Evolutionary conservation across 768 basidiomycete species (phyloP).

Genomic region (Fomitopsis pulvina): DNA sequence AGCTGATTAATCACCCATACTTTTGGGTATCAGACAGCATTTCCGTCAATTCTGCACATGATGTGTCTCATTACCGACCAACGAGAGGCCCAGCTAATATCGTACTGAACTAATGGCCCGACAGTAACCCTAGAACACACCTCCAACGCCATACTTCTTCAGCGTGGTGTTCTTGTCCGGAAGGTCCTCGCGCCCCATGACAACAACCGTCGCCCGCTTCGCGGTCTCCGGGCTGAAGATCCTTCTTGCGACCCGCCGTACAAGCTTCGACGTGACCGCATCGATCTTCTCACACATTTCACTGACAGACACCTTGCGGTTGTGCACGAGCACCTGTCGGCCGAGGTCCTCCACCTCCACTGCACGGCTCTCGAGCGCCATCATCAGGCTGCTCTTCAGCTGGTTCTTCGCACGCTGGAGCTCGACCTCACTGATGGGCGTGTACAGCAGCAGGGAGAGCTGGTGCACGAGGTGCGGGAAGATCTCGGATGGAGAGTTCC

Average conservation of each 20-base stretch:
- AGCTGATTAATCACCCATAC: too few relatives aligned
- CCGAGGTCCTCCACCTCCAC: conserved; percentile 88
- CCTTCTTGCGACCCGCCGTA: conserved; percentile 70
- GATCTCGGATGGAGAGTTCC: conserved; percentile 64
- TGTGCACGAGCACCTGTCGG: conserved; percentile 86
- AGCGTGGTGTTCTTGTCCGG: conserved; percentile 59
- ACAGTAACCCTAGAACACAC: conserved; percentile 2
- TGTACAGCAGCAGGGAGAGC: conserved; percentile 73
- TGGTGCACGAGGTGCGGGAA: conserved; percentile 85
- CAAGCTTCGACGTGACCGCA: conserved; percentile 57
- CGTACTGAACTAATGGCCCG: not conserved
- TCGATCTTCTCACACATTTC: conserved; percentile 92
- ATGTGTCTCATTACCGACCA: not conserved
- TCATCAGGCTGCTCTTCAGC: conserved; percentile 86
- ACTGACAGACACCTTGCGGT: conserved; percentile 75
- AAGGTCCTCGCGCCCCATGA: conserved; percentile 77
- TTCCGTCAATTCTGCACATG: not conserved
- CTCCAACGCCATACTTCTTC: conserved; percentile 60
- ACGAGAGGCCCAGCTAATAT: too few relatives aligned
- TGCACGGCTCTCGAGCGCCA: conserved; percentile 86
- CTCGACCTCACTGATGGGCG: conserved; percentile 58
- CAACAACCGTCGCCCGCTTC: conserved; percentile 71
- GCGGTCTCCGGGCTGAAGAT: conserved; percentile 62
- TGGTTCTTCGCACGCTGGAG: conserved; percentile 90
- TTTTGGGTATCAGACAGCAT: conserved; percentile 1